Base-by-base conservation (phyloP, 2,329 filamentous ascomycete genomes). In the Ascochyta koolunga region DNA sequence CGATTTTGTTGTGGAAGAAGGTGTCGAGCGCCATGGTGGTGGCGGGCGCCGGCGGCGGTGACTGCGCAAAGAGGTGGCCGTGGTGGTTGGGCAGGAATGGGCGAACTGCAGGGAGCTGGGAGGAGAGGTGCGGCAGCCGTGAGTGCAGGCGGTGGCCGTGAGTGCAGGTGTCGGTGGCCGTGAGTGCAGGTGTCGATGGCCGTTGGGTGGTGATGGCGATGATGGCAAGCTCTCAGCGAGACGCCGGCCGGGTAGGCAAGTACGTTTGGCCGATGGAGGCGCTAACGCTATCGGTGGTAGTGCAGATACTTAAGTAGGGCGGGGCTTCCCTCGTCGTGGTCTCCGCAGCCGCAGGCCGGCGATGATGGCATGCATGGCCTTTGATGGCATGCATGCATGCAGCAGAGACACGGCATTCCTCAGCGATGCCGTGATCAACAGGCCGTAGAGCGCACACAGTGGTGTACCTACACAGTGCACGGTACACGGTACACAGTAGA, bases 1-100 rank as follows among this genome's bases (percentile, higher is more conserved):
- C 95, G 80, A 98, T 98, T 85, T 99, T 99, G 84, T 98, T 98
- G 81, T 95, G 91, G 79, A 96, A 99, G 82, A 97, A 99, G 79
- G 90, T 96, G 79, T 98, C 95, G 80, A 99, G 90, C 86, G 93
- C 93, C 95, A 99, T 99, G 76, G 75, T 88, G 85, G 77, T 71
- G 72, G 71, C 62, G 65, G 54, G 59, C 58, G 65, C 61, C 59
- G 54, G 45, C 52, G 55, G 52, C 59, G 53, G 49, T 33, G 48
- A 25, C 40, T 49, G 54, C 36, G 37, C 31, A 46, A 27, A 33
- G 50, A 15, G 38, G 55, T 21, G 19, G 40, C 25, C 35, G 48
- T 16, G 15, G 15, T 13, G 37, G 27, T 29, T 29, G 36, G 16
- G n/a, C 21, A 6, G 16, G 33, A 19, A 19, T 36, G 27, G 47